A percentile compares a stretch with the other conserved stretches of the same genome.
Conservation (phyloP, 1,284 basidiomycete genomes). For the Cronartium quercuum region DNA sequence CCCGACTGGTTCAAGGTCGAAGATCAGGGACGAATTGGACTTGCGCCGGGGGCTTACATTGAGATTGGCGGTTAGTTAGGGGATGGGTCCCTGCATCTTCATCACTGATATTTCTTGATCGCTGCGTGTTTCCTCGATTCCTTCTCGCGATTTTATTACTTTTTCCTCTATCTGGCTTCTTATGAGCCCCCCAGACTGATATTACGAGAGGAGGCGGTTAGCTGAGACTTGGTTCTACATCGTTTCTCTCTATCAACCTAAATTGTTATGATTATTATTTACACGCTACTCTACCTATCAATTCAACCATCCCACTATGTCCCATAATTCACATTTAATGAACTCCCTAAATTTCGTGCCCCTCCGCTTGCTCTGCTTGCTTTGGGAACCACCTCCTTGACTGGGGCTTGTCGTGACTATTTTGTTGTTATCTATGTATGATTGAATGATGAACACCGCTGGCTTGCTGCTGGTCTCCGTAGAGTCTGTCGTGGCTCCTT, state of each 20-base stretch:
- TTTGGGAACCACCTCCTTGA: neutral
- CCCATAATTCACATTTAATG: too few relatives aligned
- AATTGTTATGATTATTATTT: too few relatives aligned
- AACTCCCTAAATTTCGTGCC: too few relatives aligned
- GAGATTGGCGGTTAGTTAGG: constrained; percentile 76
- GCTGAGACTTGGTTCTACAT: too few relatives aligned
- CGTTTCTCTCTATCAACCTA: too few relatives aligned
- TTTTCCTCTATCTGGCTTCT: constrained; percentile 53
- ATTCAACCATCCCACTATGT: too few relatives aligned
- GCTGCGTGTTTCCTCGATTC: neutral
- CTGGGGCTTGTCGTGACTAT: neutral
- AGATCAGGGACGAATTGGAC: constrained; percentile 69
- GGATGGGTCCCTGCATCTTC: neutral
- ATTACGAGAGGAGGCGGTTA: too few relatives aligned
- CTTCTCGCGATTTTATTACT: constrained; percentile 49
- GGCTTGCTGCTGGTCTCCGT: neutral
- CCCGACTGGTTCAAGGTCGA: constrained; percentile 91
- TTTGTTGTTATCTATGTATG: neutral
- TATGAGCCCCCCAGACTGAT: too few relatives aligned
- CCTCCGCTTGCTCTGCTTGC: neutral
- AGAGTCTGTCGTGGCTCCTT: neutral
- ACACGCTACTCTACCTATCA: too few relatives aligned
- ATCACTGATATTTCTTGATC: neutral
- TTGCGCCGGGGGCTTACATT: constrained; percentile 81
- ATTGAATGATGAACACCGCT: neutral